Percentiles rank a stretch among this genome's conserved stretches.
These are phyloP conservation scores for Cryptosporidium sp. DNA, from an alignment of 169 alveolate species.

Conservation along the genomic window DNA sequence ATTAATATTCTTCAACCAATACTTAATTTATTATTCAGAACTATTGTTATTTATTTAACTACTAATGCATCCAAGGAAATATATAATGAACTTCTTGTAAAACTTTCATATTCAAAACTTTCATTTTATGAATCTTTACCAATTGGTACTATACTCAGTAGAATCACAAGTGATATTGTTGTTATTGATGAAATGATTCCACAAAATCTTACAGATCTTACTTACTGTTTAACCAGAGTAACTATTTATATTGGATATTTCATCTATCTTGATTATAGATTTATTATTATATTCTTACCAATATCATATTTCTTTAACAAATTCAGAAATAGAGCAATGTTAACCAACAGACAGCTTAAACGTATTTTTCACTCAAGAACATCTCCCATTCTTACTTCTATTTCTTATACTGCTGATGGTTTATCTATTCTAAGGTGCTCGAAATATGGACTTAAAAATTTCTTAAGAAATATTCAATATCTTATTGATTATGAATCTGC, in stretches of 20 bases:
- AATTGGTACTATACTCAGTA: conserved; percentile 73
- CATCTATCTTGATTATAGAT: conserved; percentile 45
- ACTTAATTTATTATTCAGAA: conserved; percentile 24
- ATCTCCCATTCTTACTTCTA: conserved; percentile 48
- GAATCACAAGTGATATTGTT: conserved; percentile 76
- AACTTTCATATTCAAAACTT: conserved; percentile 48
- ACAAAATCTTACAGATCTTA: conserved; percentile 47
- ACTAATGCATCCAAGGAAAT: conserved; percentile 19
- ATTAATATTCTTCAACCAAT: conserved; percentile 54
- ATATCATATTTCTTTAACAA: conserved; percentile 11
- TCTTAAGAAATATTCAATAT: neutral
- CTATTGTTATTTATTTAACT: conserved; percentile 21
- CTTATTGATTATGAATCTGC: conserved; percentile 63
- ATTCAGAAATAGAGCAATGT: conserved; percentile 34
- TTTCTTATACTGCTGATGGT: conserved; percentile 55
- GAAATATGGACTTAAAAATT: conserved; percentile 15
- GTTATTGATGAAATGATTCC: conserved; percentile 74
- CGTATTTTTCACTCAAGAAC: conserved; percentile 52
- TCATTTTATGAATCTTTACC: conserved; percentile 75
- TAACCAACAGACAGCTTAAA: conserved; percentile 53
- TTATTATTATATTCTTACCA: conserved; percentile 20
- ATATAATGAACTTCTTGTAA: conserved; percentile 54
- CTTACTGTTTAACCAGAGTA: conserved; percentile 24
- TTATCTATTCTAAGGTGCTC: conserved; percentile 49
- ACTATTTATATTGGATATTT: conserved; percentile 64